Conservation (phyloP, 2,329 filamentous ascomycete species). For the Fusarium heterosporum region DNA sequence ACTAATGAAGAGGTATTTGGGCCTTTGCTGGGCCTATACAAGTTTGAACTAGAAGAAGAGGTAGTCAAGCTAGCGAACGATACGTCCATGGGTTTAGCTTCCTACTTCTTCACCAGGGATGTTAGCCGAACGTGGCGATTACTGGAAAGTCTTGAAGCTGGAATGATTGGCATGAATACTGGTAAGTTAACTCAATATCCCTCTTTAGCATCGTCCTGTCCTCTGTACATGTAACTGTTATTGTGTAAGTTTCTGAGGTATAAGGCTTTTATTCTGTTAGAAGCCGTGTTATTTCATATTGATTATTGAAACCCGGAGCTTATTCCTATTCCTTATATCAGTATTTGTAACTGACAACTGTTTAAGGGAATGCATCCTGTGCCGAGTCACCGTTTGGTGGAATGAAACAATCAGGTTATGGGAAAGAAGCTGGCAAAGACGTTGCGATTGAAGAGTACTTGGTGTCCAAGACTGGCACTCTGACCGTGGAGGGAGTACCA, state of each 20-base stretch:
- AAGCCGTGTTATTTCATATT: no score
- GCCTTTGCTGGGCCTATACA: background rate
- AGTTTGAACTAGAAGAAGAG: background rate
- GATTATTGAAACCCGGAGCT: no score
- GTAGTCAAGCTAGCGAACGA: background rate
- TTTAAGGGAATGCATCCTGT: background rate
- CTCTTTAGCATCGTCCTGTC: no score
- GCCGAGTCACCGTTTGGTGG: constrained; percentile 4
- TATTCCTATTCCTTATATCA: no score
- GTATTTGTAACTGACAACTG: background rate
- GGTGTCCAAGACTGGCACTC: background rate
- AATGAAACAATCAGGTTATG: background rate
- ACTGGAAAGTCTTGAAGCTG: background rate
- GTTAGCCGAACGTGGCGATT: background rate
- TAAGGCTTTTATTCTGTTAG: no score
- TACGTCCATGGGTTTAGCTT: background rate
- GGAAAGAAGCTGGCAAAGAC: background rate
- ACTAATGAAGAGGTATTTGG: background rate
- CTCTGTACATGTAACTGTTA: no score
- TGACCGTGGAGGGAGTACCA: background rate
- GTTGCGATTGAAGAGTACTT: constrained; percentile 1
- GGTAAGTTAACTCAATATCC: no score
- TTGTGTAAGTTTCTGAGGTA: no score
- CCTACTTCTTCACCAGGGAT: background rate
- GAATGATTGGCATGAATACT: constrained; percentile 1